Evolutionary conservation across 2,329 filamentous ascomycete species (phyloP).

Genomic region (Xylariomycetidae sp.): DNA sequence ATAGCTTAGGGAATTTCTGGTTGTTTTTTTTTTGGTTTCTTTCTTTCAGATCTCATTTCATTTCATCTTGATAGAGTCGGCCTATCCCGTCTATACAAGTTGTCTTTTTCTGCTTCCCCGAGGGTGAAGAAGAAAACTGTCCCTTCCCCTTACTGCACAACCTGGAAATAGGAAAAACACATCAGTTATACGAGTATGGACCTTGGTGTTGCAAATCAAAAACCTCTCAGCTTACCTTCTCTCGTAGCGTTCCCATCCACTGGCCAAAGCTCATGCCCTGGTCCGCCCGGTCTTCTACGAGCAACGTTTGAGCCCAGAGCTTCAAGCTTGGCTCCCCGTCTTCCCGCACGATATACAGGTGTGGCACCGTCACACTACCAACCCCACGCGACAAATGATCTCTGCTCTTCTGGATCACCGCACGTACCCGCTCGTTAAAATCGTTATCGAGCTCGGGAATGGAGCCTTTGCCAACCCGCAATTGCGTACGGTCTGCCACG

Average conservation of each 20-base stretch:
- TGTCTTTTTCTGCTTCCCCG: neutral
- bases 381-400: constrained; percentile 84
- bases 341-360: constrained; percentile 89
- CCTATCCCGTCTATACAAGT: constrained; percentile 4
- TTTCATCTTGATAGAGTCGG: neutral
- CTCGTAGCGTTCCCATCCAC: constrained; percentile 86
- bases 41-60: neutral
- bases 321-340: constrained; percentile 94
- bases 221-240: constrained; percentile 95
- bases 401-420: constrained; percentile 85
- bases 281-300: constrained; percentile 93
- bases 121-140: neutral
- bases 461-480: constrained; percentile 87
- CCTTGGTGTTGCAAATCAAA: too few species aligned
- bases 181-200: too few species aligned
- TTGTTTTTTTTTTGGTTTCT: constrained; percentile 1
- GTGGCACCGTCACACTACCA: constrained; percentile 87
- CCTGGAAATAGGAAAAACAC: constrained; percentile 6
- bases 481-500: constrained; percentile 71
- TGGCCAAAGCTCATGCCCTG: constrained; percentile 89
- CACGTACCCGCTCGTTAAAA: constrained; percentile 90
- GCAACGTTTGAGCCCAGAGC: constrained; percentile 91
- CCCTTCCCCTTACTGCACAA: constrained; percentile 2
- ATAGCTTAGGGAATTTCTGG: neutral
- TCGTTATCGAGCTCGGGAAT: constrained; percentile 89